Evolutionary conservation across 306 rosid genomes (phyloP), one percentile per base, ranked within the genome.

Genomic region (barrel medic (Medicago truncatula)): DNA sequence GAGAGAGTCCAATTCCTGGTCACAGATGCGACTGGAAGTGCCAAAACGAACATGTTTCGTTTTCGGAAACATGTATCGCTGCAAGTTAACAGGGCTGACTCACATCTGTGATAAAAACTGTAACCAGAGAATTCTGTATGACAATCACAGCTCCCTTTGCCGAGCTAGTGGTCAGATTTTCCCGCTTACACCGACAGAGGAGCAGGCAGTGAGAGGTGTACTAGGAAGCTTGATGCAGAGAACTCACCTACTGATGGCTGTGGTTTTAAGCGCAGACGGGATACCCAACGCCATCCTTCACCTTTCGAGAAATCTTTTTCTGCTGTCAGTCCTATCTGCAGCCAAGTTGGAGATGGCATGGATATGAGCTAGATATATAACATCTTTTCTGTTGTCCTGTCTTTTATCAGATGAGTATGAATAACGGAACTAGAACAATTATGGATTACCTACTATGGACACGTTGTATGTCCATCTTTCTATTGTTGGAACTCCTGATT

Each of bases 31-130:
- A 95, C 85, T 90, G 96, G 96, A 95, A 95, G 80, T 95, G 99
- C 82, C 76, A 95, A 86, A 95, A 92, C 3, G 99, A 95, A 79
- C 93, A 83, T 81, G 88, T 95, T 53, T 95, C 80, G 88, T 95
- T 53, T 95, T 89, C 75, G 99, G 97, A 64, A 95, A 95, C 78
- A 92, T 92, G 91, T 95, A 90, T 76, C 87, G 90, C 83, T 95
- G 99, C 96, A 95, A 92, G 85, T 79, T 87, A 62, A 92, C 99
- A 39, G 98, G 98, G 70, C 83, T 89, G 75, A 95, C 97, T 83
- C 99, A 95, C 88, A 92, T 95, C 74, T 95, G 99, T 82, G 99
- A 96, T 91, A 92, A 90, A 72, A 96, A 96, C 87, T 96, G 98
- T 87, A 82, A 90, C 87, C 98, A 90, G 88, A 86, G 96, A 86